Percentiles rank a stretch among this genome's conserved stretches.
These are phyloP conservation scores for Aegle marmelos DNA, from an alignment of 345 rosid species.

Conservation along the genomic window DNA sequence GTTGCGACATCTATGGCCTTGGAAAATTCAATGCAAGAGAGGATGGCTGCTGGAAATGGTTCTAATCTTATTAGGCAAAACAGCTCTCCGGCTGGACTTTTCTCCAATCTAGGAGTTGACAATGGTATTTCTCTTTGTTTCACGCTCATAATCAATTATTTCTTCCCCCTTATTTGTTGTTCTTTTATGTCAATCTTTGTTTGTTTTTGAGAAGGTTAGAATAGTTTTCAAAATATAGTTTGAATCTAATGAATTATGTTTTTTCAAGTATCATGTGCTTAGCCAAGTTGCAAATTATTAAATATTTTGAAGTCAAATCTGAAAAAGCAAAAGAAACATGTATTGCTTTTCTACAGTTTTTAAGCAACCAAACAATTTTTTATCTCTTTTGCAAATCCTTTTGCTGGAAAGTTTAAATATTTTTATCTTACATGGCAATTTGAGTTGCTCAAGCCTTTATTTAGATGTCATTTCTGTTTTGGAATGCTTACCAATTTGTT, in stretches of 20 bases:
- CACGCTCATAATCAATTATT: not conserved
- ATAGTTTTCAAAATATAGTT: not conserved
- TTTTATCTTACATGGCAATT: not conserved
- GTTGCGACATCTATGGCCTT: conserved; percentile 17
- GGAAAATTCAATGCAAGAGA: conserved; percentile 29
- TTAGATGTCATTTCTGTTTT: not conserved
- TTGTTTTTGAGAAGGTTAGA: not conserved
- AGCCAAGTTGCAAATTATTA: conserved; percentile 1
- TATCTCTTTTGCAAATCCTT: not conserved
- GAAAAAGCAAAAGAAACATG: not conserved
- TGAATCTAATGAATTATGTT: not conserved
- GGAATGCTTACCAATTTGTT: not conserved
- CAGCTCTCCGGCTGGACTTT: conserved; percentile 57
- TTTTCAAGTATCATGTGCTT: not conserved
- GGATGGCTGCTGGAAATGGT: conserved; percentile 23
- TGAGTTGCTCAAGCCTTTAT: not conserved
- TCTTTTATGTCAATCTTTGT: not conserved
- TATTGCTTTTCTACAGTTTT: not conserved
- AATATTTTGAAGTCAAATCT: not conserved
- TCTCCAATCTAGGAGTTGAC: conserved; percentile 39
- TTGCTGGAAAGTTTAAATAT: not conserved
- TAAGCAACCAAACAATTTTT: not conserved
- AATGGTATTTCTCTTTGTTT: conserved; percentile 33
- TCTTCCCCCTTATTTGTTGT: not conserved
- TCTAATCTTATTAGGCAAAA: conserved; percentile 44